Percentiles rank a stretch among this genome's conserved stretches.
Conservation (phyloP, 352 stramenopile species). For the Phytophthora idaei region DNA sequence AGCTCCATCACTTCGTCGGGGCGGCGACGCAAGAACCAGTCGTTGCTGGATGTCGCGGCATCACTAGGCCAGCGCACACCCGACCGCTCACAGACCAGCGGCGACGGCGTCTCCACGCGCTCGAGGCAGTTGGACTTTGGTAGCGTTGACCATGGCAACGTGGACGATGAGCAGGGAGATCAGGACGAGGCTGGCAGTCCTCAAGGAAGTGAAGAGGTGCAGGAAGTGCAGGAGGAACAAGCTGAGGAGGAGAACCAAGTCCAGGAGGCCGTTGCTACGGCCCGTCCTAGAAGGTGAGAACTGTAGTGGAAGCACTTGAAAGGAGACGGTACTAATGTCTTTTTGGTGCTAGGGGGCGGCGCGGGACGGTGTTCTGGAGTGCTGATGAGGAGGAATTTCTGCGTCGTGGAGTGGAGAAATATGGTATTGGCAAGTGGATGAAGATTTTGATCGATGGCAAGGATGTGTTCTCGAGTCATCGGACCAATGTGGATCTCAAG, state of each 20-base stretch:
- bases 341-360: slow-evolving; percentile 20
- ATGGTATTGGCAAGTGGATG: slow-evolving; percentile 53
- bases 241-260: not conserved
- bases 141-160: slow-evolving; percentile 22
- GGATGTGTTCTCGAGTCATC: slow-evolving; percentile 46
- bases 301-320: not conserved
- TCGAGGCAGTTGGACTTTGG: slow-evolving; percentile 46
- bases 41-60: slow-evolving; percentile 18
- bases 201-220: not conserved
- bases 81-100: slow-evolving; percentile 9
- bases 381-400: slow-evolving; percentile 51
- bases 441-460: slow-evolving; percentile 46
- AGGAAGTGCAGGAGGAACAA: not conserved
- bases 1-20: slow-evolving; percentile 30
- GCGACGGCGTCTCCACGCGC: slow-evolving; percentile 17
- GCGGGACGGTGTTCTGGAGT: slow-evolving; percentile 47
- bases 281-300: slow-evolving; percentile 4
- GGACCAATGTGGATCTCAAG: slow-evolving; percentile 76
- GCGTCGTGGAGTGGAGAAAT: slow-evolving; percentile 43
- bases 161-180: slow-evolving; percentile 6
- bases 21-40: slow-evolving; percentile 29
- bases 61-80: slow-evolving; percentile 27
- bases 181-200: not conserved
- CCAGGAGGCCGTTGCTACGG: not conserved
- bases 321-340: not conserved